Base-by-base conservation (phyloP, 1,284 basidiomycete species). In the Apiotrichum mycotoxinovorans region DNA sequence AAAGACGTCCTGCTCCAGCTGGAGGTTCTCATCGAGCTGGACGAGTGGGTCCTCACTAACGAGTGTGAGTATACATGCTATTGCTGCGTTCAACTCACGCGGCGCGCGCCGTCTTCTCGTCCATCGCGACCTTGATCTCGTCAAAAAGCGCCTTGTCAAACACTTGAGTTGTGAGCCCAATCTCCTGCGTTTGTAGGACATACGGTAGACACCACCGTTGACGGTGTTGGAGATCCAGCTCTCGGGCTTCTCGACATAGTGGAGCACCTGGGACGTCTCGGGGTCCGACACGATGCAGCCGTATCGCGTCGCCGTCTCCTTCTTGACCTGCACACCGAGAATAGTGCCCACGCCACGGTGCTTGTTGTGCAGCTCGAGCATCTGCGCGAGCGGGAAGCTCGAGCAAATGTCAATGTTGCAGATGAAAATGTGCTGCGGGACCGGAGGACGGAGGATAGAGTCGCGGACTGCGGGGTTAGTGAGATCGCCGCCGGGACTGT, bases 321-420 rank as follows among this genome's bases (percentile, higher is more conserved):
- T 71, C 45, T 78, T 77, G 50, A 80, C 78, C 67, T 74, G 75
- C 51, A 81, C 79, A 38, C 77, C 78, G 62, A 81, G 68, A 57
- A 82, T 77, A 10, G 80, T 80, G 33, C 78, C 80, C 18, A 80
- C 79, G 14, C 80, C 80, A 30, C 79, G 72, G 66, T 81, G 80
- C 47, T 70, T 70, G 51, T 70, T 69, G 65, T 82, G 80, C 61
- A 80, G 71, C 22, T 72, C 73, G 60, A 78, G 76, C 54, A 82
- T 70, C 57, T 80, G 70, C 18, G 60, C 56, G 45, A 81, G 68
- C 12, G 79, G 79, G 68, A 79, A 82, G 18, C 72, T 74, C 55
- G 77, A 80, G 64, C 77, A 79, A 57, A 82, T 78, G 65, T 82
- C 80, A 63, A 80, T 79, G 69, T 82, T 80, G 64, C 80, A 76